phyloP scores from a whole-genome alignment of 2,329 filamentous ascomycete genomes.

The Leptographium procerum region DNA sequence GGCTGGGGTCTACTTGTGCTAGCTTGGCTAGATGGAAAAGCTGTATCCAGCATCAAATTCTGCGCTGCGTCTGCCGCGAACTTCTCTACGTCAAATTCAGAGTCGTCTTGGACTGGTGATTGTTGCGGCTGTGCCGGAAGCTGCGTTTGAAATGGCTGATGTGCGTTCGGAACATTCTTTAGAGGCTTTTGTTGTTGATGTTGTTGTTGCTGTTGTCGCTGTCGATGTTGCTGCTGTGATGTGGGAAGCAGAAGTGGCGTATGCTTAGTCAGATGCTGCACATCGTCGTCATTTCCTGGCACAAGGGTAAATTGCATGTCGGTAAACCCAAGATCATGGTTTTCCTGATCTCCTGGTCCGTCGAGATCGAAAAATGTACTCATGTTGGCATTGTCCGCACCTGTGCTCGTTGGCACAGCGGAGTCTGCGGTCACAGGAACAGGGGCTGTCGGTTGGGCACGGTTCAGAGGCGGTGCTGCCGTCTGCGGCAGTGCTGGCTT shows the following conservation, averaged over 20 bases:
- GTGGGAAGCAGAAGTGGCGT: background rate
- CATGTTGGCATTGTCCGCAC: constrained; percentile 5
- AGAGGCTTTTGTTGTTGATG: background rate
- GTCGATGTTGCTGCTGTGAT: background rate
- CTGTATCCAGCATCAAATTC: constrained; percentile 13
- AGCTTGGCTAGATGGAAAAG: background rate
- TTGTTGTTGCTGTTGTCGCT: background rate
- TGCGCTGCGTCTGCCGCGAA: constrained; percentile 24
- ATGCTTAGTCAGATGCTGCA: constrained; percentile 6
- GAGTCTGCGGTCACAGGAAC: constrained; percentile 11
- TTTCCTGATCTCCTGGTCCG: constrained; percentile 5
- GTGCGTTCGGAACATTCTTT: background rate
- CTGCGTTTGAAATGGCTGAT: background rate
- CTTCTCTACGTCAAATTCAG: constrained; percentile 33
- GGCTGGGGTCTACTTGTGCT: background rate
- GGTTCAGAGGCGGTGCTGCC: constrained; percentile 9
- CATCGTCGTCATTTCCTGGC: constrained; percentile 17
- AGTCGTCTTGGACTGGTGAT: constrained; percentile 15
- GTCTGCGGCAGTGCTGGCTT: constrained; percentile 10
- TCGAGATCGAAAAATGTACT: constrained; percentile 10
- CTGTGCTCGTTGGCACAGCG: constrained; percentile 8
- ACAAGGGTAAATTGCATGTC: constrained; percentile 46
- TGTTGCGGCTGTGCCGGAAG: background rate
- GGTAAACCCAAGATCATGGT: constrained; percentile 39
- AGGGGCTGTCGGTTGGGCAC: constrained; percentile 14